phyloP scores from a whole-genome alignment of 345 rosid species.

The Theobroma cacao region DNA sequence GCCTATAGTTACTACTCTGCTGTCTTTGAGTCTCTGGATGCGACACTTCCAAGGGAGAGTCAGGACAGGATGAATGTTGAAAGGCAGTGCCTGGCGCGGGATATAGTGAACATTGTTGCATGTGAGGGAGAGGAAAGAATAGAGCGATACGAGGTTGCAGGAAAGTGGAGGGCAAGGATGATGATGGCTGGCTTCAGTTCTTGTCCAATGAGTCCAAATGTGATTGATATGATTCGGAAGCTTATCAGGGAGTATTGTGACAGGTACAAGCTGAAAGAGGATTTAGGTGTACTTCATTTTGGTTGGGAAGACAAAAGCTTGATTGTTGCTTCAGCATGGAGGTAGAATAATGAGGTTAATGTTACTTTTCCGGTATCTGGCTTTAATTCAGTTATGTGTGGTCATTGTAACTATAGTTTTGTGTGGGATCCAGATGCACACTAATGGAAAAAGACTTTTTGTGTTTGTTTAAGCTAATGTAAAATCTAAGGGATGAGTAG shows the following conservation, averaged over 20 bases:
- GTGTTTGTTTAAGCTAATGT: conserved; percentile 7
- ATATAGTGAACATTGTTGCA: conserved; percentile 87
- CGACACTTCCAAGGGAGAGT: conserved; percentile 84
- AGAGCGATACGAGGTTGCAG: conserved; percentile 85
- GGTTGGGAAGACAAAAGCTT: conserved; percentile 90
- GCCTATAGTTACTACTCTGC: conserved; percentile 88
- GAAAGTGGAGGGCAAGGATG: conserved; percentile 97
- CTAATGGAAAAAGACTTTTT: background rate
- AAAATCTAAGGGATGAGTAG: conserved; percentile 14
- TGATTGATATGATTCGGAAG: conserved; percentile 44
- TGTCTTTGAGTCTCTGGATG: conserved; percentile 90
- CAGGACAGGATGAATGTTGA: conserved; percentile 97
- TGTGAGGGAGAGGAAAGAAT: conserved; percentile 97
- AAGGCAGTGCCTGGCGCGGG: conserved; percentile 91
- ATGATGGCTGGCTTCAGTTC: conserved; percentile 83
- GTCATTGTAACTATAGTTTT: conserved; percentile 23
- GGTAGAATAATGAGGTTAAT: conserved; percentile 25
- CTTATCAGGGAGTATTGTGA: conserved; percentile 60
- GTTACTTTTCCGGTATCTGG: background rate
- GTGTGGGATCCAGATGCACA: conserved; percentile 21
- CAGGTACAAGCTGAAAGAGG: conserved; percentile 61
- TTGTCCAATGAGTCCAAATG: conserved; percentile 54
- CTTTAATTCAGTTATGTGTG: background rate
- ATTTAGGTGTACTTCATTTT: conserved; percentile 66
- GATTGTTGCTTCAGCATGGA: conserved; percentile 93